phyloP scores from a whole-genome alignment of 768 basidiomycete genomes.

The Tricholoma sp. region DNA sequence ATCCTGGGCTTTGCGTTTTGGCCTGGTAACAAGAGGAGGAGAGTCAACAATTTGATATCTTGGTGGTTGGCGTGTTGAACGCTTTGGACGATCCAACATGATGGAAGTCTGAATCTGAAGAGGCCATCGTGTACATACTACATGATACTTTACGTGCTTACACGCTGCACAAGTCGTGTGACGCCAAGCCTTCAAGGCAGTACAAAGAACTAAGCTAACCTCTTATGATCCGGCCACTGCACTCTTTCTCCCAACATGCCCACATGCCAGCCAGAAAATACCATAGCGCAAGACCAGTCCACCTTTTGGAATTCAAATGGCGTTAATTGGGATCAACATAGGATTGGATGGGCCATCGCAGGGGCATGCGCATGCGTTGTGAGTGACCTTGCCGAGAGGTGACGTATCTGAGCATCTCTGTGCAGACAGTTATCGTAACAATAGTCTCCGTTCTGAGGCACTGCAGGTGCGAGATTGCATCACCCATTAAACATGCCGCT shows the following conservation, averaged over 20 bases:
- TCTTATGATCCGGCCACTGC: too few species aligned
- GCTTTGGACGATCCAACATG: conserved; percentile 27
- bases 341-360: conserved; percentile 71
- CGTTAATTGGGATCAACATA: conserved; percentile 54
- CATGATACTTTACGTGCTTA: too few species aligned
- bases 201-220: too few species aligned
- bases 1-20: conserved; percentile 26
- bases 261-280: conserved; percentile 47
- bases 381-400: conserved; percentile 9
- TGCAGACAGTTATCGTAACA: conserved; percentile 59
- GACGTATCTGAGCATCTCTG: background rate
- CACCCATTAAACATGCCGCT: background rate
- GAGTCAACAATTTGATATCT: conserved; percentile 2
- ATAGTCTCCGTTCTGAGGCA: conserved; percentile 50
- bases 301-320: conserved; percentile 55
- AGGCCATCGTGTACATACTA: conserved; percentile 15
- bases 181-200: too few species aligned
- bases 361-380: conserved; percentile 57
- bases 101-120: conserved; percentile 42
- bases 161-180: too few species aligned
- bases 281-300: conserved; percentile 46
- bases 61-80: conserved; percentile 18
- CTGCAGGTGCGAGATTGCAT: conserved; percentile 46
- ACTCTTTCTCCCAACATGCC: background rate
- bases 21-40: background rate